Evolutionary conservation across 805 yeast genomes (phyloP).

Genomic region (Spencermartinsiella europaea): DNA sequence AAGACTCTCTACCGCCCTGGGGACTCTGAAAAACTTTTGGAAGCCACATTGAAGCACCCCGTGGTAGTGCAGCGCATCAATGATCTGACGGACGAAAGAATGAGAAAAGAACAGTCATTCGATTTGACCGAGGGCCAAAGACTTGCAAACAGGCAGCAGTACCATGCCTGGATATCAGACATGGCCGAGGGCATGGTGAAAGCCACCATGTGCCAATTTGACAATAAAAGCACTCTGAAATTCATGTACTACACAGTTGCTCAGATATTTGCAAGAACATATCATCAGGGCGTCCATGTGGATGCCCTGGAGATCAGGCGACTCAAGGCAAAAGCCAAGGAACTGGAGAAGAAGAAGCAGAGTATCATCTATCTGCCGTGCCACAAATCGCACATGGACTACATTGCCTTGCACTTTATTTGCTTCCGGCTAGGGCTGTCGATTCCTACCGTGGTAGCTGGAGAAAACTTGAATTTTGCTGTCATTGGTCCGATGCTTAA

Average conservation of each 20-base stretch:
- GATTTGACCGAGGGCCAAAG: constrained; percentile 22
- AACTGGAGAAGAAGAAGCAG: constrained; percentile 32
- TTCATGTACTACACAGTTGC: constrained; percentile 34
- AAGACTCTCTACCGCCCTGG: constrained; percentile 31
- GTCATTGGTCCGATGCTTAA: constrained; percentile 47
- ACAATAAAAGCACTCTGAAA: constrained; percentile 27
- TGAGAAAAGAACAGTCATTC: constrained; percentile 28
- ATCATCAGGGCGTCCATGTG: constrained; percentile 40
- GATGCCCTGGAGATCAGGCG: constrained; percentile 31
- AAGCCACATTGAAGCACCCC: constrained; percentile 29
- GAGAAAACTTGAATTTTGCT: constrained; percentile 60
- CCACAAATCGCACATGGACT: constrained; percentile 59
- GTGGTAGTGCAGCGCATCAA: constrained; percentile 28
- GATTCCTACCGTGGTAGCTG: constrained; percentile 55
- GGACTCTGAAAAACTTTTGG: constrained; percentile 27
- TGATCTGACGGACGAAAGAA: constrained; percentile 28
- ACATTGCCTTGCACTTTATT: constrained; percentile 51
- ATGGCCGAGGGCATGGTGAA: constrained; percentile 29
- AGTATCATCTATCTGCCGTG: constrained; percentile 48
- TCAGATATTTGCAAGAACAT: constrained; percentile 35
- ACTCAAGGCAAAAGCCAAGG: constrained; percentile 31
- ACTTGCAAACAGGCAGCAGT: constrained; percentile 23
- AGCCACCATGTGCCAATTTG: constrained; percentile 33
- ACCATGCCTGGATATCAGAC: constrained; percentile 28
- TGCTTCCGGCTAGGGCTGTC: constrained; percentile 50